Percentiles rank a stretch among this genome's conserved stretches.
phyloP scores from a whole-genome alignment of 371 early-diverging fungal genomes.

The Umbelopsis sp. region DNA sequence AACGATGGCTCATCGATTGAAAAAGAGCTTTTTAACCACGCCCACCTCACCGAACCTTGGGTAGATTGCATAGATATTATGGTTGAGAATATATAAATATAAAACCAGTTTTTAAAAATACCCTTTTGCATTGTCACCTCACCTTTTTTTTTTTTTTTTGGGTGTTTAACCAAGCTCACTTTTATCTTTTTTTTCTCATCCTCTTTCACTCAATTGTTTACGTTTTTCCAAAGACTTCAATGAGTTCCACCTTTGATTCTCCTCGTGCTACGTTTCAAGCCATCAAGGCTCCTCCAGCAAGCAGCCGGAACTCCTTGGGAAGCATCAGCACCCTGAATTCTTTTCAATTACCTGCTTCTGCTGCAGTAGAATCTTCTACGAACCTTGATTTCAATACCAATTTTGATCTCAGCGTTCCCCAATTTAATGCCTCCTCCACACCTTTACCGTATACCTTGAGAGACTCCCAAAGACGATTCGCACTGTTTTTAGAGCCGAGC shows the following conservation, averaged over 20 bases:
- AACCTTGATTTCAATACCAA: constrained; percentile 20
- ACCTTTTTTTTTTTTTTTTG: neutral
- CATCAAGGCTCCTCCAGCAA: neutral
- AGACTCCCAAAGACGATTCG: constrained; percentile 14
- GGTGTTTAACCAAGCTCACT: neutral
- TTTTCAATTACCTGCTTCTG: constrained; percentile 1
- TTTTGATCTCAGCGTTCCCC: constrained; percentile 12
- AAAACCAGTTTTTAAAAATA: constrained; percentile 10
- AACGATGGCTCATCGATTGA: neutral
- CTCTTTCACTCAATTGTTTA: too few species aligned
- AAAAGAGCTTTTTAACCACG: too few species aligned
- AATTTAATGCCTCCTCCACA: constrained; percentile 1
- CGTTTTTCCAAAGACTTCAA: neutral
- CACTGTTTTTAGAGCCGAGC: constrained; percentile 16
- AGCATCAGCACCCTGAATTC: constrained; percentile 3
- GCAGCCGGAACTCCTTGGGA: neutral
- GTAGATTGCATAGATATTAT: neutral
- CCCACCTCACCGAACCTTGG: too few species aligned
- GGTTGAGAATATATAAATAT: neutral
- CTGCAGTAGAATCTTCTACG: constrained; percentile 5
- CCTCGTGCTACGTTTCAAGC: constrained; percentile 14
- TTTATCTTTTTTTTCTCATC: neutral
- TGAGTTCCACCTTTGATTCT: constrained; percentile 6
- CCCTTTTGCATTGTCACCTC: neutral
- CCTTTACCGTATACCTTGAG: constrained; percentile 17